Evolutionary conservation across 2,329 filamentous ascomycete species (phyloP).

Genomic region (Arthrinium puccinioides): DNA sequence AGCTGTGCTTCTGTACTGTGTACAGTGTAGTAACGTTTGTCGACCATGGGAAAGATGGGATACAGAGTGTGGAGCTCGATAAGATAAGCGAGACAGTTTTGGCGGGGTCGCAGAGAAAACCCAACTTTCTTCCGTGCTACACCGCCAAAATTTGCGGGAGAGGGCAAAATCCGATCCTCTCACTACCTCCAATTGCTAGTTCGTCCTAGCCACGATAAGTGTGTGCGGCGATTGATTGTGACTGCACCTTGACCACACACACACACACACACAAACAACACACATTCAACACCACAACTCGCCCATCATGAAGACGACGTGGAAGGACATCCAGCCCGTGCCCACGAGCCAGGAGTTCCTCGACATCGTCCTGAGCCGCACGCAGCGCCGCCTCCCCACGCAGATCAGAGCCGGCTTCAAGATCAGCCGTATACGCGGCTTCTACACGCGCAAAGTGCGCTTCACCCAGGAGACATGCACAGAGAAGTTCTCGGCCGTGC

Average conservation of each 20-base stretch:
- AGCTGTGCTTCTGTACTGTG: no score
- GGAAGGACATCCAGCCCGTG: constrained; percentile 62
- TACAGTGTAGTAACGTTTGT: no score
- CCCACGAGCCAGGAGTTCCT: constrained; percentile 93
- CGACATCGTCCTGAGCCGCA: constrained; percentile 92
- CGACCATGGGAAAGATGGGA: no score
- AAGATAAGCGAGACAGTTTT: constrained; percentile 6
- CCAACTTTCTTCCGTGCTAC: neutral
- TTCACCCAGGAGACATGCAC: constrained; percentile 95
- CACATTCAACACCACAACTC: no score
- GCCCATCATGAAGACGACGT: constrained; percentile 13
- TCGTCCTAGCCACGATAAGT: no score
- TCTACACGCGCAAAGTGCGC: constrained; percentile 98
- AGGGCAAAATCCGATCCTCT: no score
- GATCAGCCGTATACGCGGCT: constrained; percentile 84
- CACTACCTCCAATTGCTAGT: no score
- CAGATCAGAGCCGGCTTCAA: constrained; percentile 96
- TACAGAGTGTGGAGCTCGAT: neutral
- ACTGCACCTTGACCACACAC: no score
- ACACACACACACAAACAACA: no score
- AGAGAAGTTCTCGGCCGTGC: constrained; percentile 85
- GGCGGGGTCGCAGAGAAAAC: constrained; percentile 2
- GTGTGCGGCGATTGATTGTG: no score
- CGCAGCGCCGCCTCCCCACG: constrained; percentile 85
- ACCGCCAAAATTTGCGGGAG: constrained; percentile 3